phyloP scores from a whole-genome alignment of 441 rosid species.

The Erodium chrysanthum region DNA sequence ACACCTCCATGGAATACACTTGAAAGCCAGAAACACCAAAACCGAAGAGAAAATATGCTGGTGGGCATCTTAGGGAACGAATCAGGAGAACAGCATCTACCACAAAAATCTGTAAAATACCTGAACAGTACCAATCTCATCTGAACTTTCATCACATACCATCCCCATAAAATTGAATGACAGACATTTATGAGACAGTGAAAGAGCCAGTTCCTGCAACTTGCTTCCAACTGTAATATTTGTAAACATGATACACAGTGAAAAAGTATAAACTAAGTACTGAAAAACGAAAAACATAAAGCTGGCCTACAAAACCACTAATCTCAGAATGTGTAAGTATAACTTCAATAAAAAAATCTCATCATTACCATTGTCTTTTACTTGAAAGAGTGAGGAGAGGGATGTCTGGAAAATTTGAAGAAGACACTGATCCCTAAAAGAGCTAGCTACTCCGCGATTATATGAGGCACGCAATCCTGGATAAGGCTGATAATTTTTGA shows the following conservation, averaged over 20 bases:
- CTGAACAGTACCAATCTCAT: slow-evolving; percentile 26
- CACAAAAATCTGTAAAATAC: slow-evolving; percentile 1
- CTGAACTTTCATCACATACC: slow-evolving; percentile 21
- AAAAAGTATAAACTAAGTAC: not conserved
- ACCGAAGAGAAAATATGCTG: not conserved
- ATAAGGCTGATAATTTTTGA: slow-evolving; percentile 43
- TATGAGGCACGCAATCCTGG: slow-evolving; percentile 69
- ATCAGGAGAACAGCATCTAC: not conserved
- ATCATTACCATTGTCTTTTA: slow-evolving; percentile 78
- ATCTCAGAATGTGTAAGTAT: not conserved
- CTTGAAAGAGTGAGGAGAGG: slow-evolving; percentile 67
- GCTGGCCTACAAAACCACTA: not conserved
- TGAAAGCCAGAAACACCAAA: not conserved
- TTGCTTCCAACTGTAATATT: slow-evolving; percentile 13
- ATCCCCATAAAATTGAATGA: slow-evolving; percentile 28
- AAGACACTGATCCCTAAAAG: slow-evolving; percentile 88
- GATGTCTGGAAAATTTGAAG: slow-evolving; percentile 89
- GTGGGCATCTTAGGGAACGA: not conserved
- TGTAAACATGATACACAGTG: not conserved
- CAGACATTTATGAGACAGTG: slow-evolving; percentile 25
- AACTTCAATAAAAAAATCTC: not conserved
- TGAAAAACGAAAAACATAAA: not conserved
- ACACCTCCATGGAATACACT: not conserved
- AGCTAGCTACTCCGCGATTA: slow-evolving; percentile 89
- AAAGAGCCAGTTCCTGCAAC: slow-evolving; percentile 24